Evolutionary conservation across 148 eudicot genomes (phyloP).

Genomic region (Fallopia convolvulus): DNA sequence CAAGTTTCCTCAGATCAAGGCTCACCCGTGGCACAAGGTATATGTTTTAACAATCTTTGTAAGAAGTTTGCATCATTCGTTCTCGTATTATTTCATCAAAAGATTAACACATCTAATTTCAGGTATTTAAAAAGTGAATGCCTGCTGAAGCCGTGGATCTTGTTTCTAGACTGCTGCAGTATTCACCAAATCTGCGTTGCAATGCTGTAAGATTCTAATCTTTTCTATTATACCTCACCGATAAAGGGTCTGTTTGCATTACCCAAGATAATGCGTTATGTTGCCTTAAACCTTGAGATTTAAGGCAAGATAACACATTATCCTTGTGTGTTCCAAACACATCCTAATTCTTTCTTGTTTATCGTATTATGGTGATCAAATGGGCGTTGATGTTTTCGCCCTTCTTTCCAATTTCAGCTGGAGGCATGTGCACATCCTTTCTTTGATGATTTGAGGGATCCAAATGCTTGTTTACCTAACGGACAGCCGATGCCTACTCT

Average conservation of each 20-base stretch:
- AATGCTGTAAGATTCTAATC: slow-evolving; percentile 11
- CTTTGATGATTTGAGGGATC: slow-evolving; percentile 74
- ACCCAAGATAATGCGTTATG: neutral
- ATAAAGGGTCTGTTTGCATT: too few relatives aligned
- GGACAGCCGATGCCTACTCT: slow-evolving; percentile 76
- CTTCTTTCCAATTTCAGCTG: slow-evolving; percentile 38
- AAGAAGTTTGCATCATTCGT: neutral
- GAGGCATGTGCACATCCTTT: slow-evolving; percentile 99
- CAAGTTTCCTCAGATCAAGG: slow-evolving; percentile 20
- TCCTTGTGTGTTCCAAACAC: too few relatives aligned
- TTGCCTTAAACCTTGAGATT: too few relatives aligned
- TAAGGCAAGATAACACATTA: too few relatives aligned
- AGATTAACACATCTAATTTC: neutral
- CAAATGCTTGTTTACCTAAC: slow-evolving; percentile 67
- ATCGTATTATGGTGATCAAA: neutral
- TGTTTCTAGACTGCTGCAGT: slow-evolving; percentile 17
- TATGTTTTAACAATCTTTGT: neutral
- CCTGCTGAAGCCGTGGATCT: slow-evolving; percentile 18
- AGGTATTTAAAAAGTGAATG: slow-evolving; percentile 15
- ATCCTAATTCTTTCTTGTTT: neutral
- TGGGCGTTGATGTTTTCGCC: neutral
- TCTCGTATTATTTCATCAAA: neutral
- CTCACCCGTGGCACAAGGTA: slow-evolving; percentile 26
- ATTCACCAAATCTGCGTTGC: slow-evolving; percentile 14
- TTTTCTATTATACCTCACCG: neutral